Conservation (phyloP, 2,329 filamentous ascomycete species). For the Rosellinia necatrix region DNA sequence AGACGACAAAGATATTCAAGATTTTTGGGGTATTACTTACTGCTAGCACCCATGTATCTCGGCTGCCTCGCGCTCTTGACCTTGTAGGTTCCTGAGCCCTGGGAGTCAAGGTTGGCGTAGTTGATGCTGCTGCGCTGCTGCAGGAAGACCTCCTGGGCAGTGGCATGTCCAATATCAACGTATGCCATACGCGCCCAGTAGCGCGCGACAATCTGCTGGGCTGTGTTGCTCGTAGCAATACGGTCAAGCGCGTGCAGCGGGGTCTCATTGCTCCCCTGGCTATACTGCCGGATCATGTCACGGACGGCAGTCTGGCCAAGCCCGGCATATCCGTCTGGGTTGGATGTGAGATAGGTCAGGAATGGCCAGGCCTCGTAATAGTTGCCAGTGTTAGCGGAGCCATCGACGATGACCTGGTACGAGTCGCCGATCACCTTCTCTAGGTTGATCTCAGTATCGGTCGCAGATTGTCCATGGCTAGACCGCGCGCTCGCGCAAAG, state of each 20-base stretch:
- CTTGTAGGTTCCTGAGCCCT: conserved; percentile 45
- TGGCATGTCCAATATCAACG: conserved; percentile 53
- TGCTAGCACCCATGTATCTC: conserved; percentile 56
- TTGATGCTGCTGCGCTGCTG: conserved; percentile 43
- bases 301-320: conserved; percentile 48
- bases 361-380: conserved; percentile 60
- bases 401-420: conserved; percentile 55
- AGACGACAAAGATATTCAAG: no score
- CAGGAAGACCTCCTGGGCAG: conserved; percentile 46
- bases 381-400: conserved; percentile 47
- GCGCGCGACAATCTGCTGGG: conserved; percentile 48
- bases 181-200: conserved; percentile 61
- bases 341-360: conserved; percentile 53
- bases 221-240: conserved; percentile 42
- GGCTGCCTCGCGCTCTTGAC: conserved; percentile 49
- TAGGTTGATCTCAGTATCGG: conserved; percentile 47
- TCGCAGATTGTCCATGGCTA: conserved; percentile 42
- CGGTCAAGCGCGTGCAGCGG: conserved; percentile 52
- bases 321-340: conserved; percentile 50
- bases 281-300: conserved; percentile 50
- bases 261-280: conserved; percentile 52
- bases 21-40: not conserved
- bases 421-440: conserved; percentile 53
- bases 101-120: conserved; percentile 49
- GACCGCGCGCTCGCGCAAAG: conserved; percentile 48